Base-by-base conservation (phyloP, 2,329 filamentous ascomycete species). In the Trichoderma pleuroti region DNA sequence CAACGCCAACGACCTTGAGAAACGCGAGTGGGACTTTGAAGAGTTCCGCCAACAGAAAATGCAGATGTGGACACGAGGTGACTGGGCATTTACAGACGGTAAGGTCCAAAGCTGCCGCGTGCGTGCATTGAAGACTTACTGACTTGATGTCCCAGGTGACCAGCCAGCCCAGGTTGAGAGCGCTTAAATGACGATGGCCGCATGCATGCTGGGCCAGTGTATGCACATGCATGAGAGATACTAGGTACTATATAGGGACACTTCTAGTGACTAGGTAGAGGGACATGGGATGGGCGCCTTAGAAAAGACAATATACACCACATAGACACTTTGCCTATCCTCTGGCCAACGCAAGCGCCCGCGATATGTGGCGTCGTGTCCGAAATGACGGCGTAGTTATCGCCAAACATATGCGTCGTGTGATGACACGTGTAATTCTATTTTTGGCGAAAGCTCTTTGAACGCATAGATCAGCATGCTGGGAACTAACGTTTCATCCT, bases 21-120 rank as follows among this genome's bases (percentile, higher is more conserved):
- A 87, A 36, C 81, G 83, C 26, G 94, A 97, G 79, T 98, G 95
- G 95, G 93, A 97, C 79, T 96, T 94, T 82, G 89, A 91, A 61
- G 89, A 92, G 73, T 98, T 98, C 78, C 88, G 91, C 72, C 84
- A 85, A 75, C 90, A 96, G 72, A 97, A 94, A 83, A 82, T 89
- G 82, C 78, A 78, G 69, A 70, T 77, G 4, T 90, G 87, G 87
- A 85, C 86, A 6, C 80, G 86, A n/a, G 83, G 82, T 34, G 84
- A 84, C 64, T 84, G 84, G 73, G 78, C 79, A 11, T 85, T 85
- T 72, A 28, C 67, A 81, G 71, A 83, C 30, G 81, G 83, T 83
- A 66, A 76, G 5, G 46, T 12, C 9, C n/a, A 28, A 28, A 60
- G 9, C 16, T 24, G 32, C 18, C 49, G 21, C 34, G 12, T 70